Base-by-base conservation (phyloP, 768 basidiomycete genomes). In the Rhodotorula toruloides region DNA sequence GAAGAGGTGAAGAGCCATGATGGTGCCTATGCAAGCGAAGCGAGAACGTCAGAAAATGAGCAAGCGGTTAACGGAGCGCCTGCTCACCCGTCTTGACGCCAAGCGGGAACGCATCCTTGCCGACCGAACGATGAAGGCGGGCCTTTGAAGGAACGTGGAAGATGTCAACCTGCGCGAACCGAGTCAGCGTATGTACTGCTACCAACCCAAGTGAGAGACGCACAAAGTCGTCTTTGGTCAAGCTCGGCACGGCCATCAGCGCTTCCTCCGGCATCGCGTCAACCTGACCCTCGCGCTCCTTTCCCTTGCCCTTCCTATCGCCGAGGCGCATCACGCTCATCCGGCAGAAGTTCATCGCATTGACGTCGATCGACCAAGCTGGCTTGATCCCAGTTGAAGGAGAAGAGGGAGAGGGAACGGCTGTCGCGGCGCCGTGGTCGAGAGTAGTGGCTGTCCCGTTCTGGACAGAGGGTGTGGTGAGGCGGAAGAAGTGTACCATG, bases 261-360 rank as follows among this genome's bases (percentile, higher is more conserved):
- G 84, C 86, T 25, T 72, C 71, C 29, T 25, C 21, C n/a, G n/a
- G n/a, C n/a, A n/a, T n/a, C n/a, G n/a, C n/a, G 22, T 71, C 72
- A 7, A 9, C 31, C 5, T 40, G 27, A 3, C 31, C 29, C 67
- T 58, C 39, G 39, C 71, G 27, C 16, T 31, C 61, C 31, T 47
- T 48, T 2, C 36, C 54, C 44, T 72, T 46, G 0, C 25, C 50
- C 7, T 34, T 47, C 11, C 44, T 17, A 12, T 13, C 19, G 29
- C 42, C n/a, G 22, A 68, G 69, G 39, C 73, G 76, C 43, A 88
- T 75, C 5, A 97, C 79, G 12, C 89, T 87, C 77, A 96, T 92
- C 4, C 87, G 85, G 77, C 94, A 98, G 76, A 88, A 97, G 74
- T 94, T 96, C 61, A 98, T 81, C 3, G 94, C 86, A 75, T 99